Percentiles rank a stretch among this genome's conserved stretches.
Conservation (phyloP, 2,329 filamentous ascomycete genomes). For the Rhynchosporium graminicola region DNA sequence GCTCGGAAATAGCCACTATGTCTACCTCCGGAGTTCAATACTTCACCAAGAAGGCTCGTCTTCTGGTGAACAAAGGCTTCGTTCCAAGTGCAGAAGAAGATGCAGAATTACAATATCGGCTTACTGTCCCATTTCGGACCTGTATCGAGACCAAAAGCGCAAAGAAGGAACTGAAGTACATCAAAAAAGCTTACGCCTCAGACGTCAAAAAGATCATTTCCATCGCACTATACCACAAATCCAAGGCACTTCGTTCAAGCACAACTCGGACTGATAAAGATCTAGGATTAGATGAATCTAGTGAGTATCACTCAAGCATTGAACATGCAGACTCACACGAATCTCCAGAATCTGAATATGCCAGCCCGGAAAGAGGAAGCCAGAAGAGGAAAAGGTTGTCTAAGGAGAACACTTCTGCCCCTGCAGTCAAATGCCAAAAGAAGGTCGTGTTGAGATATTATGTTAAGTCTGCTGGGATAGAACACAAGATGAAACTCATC, state of each 20-base stretch:
- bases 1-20: not conserved
- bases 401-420: not conserved
- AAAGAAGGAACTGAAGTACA: not conserved
- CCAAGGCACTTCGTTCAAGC: not conserved
- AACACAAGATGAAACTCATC: not conserved
- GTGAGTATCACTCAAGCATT: too few relatives aligned
- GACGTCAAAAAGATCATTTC: not conserved
- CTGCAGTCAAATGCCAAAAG: not conserved
- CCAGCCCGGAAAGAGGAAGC: not conserved
- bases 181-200: not conserved
- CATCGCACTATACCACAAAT: too few relatives aligned
- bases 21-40: not conserved
- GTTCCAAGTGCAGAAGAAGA: not conserved
- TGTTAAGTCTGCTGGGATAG: not conserved
- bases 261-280: not conserved
- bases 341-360: not conserved
- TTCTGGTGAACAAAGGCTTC: not conserved
- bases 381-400: not conserved
- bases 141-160: not conserved
- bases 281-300: not conserved
- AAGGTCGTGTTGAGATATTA: not conserved
- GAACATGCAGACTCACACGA: not conserved
- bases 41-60: not conserved
- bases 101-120: not conserved
- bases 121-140: not conserved